Percentiles rank a stretch among this genome's conserved stretches.
Evolutionary conservation across 1,284 basidiomycete species (phyloP).

Genomic region (Leccinum angustisporum): DNA sequence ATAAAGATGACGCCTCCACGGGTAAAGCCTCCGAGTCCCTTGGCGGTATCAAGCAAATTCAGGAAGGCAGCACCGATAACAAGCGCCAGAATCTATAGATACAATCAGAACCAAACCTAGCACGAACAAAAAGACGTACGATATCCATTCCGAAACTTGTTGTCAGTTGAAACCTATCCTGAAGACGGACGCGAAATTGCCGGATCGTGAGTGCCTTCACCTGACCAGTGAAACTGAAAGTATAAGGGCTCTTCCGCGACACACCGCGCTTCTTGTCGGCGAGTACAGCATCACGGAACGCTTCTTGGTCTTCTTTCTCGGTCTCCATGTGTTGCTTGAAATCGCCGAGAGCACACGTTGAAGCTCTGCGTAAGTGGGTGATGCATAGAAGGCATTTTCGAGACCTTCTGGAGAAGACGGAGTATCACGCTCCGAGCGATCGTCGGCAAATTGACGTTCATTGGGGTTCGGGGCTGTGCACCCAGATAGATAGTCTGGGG

Average conservation of each 20-base stretch:
- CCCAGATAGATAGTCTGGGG: slow-evolving; percentile 76
- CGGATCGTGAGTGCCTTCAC: slow-evolving; percentile 71
- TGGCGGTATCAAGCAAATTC: slow-evolving; percentile 69
- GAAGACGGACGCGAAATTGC: slow-evolving; percentile 75
- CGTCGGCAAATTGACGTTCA: slow-evolving; percentile 81
- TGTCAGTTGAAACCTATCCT: slow-evolving; percentile 81
- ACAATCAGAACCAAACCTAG: neutral
- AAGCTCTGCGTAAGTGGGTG: slow-evolving; percentile 51
- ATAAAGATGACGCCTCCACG: slow-evolving; percentile 83
- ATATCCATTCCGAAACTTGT: slow-evolving; percentile 65
- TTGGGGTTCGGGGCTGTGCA: slow-evolving; percentile 71
- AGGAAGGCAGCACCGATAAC: slow-evolving; percentile 81
- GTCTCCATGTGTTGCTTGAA: slow-evolving; percentile 68
- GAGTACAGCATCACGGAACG: slow-evolving; percentile 74
- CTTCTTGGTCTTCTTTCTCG: slow-evolving; percentile 66
- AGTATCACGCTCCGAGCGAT: slow-evolving; percentile 60
- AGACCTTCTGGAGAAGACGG: slow-evolving; percentile 75
- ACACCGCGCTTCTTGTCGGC: slow-evolving; percentile 85
- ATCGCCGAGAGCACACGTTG: slow-evolving; percentile 51
- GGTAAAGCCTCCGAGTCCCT: slow-evolving; percentile 72
- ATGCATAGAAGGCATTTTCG: slow-evolving; percentile 66
- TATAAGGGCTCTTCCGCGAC: slow-evolving; percentile 84
- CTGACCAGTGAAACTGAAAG: slow-evolving; percentile 76
- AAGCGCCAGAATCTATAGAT: slow-evolving; percentile 51
- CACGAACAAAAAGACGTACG: slow-evolving; percentile 34